These are phyloP conservation scores for Ogataea pilisensis DNA, from an alignment of 805 yeast genomes.

Conservation along the genomic window DNA sequence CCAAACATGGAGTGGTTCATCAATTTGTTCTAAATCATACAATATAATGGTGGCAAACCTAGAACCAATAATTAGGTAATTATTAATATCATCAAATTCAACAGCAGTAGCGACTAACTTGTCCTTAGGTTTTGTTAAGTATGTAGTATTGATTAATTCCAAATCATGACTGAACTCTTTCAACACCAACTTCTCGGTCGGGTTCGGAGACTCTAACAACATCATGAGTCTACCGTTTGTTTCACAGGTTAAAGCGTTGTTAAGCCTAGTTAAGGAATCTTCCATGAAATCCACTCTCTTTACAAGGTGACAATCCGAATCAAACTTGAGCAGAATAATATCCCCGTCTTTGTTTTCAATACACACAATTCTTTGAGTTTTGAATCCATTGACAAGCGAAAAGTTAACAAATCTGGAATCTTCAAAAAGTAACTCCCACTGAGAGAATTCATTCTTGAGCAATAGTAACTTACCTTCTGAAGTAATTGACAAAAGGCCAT, in stretches of 20 bases:
- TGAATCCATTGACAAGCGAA: conserved; percentile 25
- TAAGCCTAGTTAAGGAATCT: conserved; percentile 38
- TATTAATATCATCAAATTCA: conserved; percentile 34
- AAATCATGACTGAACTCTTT: conserved; percentile 33
- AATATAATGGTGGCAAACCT: conserved; percentile 63
- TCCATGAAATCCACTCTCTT: conserved; percentile 21
- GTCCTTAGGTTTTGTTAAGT: conserved; percentile 25
- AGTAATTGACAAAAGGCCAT: conserved; percentile 50
- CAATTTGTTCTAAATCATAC: conserved; percentile 35
- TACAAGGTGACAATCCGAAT: conserved; percentile 30
- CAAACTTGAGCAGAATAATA: conserved; percentile 39
- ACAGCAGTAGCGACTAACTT: conserved; percentile 59
- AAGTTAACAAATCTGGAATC: conserved; percentile 26
- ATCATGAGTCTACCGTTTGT: conserved; percentile 31
- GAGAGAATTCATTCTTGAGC: conserved; percentile 17
- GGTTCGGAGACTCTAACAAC: conserved; percentile 66
- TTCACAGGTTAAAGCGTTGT: conserved; percentile 41
- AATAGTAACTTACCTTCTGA: conserved; percentile 52
- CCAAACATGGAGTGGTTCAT: conserved; percentile 29
- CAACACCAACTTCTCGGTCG: conserved; percentile 48
- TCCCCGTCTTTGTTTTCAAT: conserved; percentile 38
- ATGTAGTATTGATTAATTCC: conserved; percentile 11
- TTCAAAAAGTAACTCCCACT: conserved; percentile 28
- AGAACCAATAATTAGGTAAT: conserved; percentile 60
- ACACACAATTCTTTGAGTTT: conserved; percentile 17